These are phyloP conservation scores for Pseudisothecium myosuroides DNA, from an alignment of 225 moss, liverwort and hornwort genomes.

Conservation along the genomic window DNA sequence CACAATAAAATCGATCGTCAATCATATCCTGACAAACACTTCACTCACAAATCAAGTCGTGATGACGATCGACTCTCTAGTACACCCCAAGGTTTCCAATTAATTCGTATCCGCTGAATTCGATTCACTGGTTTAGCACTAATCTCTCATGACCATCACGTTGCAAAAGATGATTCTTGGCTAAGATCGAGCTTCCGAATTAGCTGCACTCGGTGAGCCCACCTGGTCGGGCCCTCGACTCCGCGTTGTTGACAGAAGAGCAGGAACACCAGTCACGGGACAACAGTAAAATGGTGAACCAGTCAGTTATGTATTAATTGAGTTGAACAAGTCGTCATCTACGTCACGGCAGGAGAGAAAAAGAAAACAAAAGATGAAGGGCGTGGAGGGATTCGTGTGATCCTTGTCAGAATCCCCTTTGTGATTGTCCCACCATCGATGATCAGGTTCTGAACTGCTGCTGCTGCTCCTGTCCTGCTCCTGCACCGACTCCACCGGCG, in stretches of 20 bases:
- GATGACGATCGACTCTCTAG: background rate
- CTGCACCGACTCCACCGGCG: conserved; percentile 6
- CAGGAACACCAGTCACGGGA: conserved; percentile 11
- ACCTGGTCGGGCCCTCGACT: background rate
- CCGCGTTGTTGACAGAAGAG: conserved; percentile 18
- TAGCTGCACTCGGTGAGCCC: background rate
- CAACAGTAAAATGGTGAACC: conserved; percentile 15
- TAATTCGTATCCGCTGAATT: background rate
- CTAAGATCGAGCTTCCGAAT: background rate
- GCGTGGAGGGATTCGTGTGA: conserved; percentile 7
- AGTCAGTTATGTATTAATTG: background rate
- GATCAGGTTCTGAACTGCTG: background rate
- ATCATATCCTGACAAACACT: background rate
- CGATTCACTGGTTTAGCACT: background rate
- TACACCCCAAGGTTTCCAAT: background rate
- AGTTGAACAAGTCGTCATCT: conserved; percentile 22
- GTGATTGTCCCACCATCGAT: background rate
- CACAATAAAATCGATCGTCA: background rate
- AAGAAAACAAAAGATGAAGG: background rate
- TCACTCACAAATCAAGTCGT: background rate
- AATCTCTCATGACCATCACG: background rate
- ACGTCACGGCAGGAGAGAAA: conserved; percentile 1
- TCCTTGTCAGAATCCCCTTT: background rate
- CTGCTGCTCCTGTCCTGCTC: background rate
- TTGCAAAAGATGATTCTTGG: background rate